These are phyloP conservation scores for Aquilaria malaccensis DNA, from an alignment of 345 rosid species.

Conservation along the genomic window DNA sequence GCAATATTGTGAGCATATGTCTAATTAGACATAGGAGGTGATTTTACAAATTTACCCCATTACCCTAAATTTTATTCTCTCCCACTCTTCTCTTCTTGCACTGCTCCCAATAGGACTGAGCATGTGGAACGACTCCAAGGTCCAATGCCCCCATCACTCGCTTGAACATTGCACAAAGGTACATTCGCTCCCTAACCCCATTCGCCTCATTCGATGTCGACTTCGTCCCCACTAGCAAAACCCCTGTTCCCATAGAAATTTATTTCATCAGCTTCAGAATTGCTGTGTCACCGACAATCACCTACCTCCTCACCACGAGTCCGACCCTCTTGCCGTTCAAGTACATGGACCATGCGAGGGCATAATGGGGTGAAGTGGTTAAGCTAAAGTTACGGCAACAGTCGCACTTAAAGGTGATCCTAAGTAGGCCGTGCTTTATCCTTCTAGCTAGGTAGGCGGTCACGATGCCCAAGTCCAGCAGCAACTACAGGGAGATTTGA, in stretches of 20 bases:
- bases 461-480: constrained; percentile 64
- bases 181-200: constrained; percentile 41
- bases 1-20: too few relatives aligned
- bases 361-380: constrained; percentile 35
- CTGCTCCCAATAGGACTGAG: constrained; percentile 61
- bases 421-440: constrained; percentile 66
- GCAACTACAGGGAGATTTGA: constrained; percentile 34
- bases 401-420: constrained; percentile 58
- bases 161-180: constrained; percentile 58
- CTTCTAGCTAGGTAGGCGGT: constrained; percentile 67
- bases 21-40: too few relatives aligned
- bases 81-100: constrained; percentile 12
- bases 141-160: constrained; percentile 67
- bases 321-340: constrained; percentile 79
- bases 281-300: constrained; percentile 27
- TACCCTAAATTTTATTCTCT: too few relatives aligned
- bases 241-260: constrained; percentile 41
- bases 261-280: constrained; percentile 58
- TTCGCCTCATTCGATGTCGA: constrained; percentile 27
- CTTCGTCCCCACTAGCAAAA: constrained; percentile 35
- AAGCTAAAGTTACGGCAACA: constrained; percentile 14
- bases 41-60: too few relatives aligned
- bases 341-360: constrained; percentile 73
- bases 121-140: constrained; percentile 72
- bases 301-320: constrained; percentile 45